These are phyloP conservation scores for Pseudocohnilembus persalinus DNA, from an alignment of 169 alveolate species.

Conservation along the genomic window DNA sequence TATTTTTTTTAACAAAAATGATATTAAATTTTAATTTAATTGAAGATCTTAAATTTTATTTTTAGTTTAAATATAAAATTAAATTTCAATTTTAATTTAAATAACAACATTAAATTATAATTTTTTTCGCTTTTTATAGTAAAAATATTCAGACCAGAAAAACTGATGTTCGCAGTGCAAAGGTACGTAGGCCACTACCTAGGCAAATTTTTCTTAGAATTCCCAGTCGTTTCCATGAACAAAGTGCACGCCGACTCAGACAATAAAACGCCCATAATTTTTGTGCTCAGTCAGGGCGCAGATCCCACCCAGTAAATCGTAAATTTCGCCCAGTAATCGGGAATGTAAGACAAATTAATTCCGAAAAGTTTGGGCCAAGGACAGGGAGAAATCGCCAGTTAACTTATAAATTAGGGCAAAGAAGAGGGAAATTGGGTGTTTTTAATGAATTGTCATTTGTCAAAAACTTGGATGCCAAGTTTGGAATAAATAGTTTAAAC, in stretches of 20 bases:
- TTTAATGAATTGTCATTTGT: conserved; percentile 87
- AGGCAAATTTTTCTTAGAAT: conserved; percentile 70
- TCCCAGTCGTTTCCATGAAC: conserved; percentile 62
- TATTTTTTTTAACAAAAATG: conserved; percentile 36
- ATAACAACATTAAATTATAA: not conserved
- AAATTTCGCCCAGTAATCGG: conserved; percentile 79
- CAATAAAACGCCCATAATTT: conserved; percentile 73
- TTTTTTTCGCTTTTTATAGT: conserved; percentile 6
- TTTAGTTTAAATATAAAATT: too few relatives aligned
- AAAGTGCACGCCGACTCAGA: conserved; percentile 62
- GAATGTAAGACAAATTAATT: conserved; percentile 53
- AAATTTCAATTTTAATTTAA: too few relatives aligned
- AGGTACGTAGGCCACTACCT: conserved; percentile 70
- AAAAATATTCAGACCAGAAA: conserved; percentile 82
- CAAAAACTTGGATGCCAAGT: conserved; percentile 85
- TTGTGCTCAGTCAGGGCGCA: conserved; percentile 87
- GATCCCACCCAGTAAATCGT: conserved; percentile 83
- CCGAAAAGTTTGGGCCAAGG: conserved; percentile 88
- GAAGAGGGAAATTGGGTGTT: conserved; percentile 82
- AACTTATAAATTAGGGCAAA: conserved; percentile 66
- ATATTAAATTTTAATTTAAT: conserved; percentile 67
- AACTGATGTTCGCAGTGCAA: conserved; percentile 72
- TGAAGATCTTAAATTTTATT: too few relatives aligned
- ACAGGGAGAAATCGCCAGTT: conserved; percentile 84
- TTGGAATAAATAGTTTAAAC: conserved; percentile 80